A percentile compares a stretch with the other conserved stretches of the same genome.
These are phyloP conservation scores for Jaenimonas drosophilae DNA, from an alignment of 208 protist genomes.

Conservation along the genomic window DNA sequence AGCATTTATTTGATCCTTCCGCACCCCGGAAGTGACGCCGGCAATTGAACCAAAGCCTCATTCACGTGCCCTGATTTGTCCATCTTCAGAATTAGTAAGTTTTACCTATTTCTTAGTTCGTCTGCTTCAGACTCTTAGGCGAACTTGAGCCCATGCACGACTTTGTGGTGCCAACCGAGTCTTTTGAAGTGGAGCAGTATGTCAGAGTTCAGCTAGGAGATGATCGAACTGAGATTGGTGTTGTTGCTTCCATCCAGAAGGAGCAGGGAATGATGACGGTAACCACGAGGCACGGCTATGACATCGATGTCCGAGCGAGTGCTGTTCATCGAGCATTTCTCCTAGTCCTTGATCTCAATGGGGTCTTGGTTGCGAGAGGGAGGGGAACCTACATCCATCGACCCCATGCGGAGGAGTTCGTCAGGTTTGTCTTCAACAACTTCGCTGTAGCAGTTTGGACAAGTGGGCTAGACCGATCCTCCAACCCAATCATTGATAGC, in stretches of 20 bases:
- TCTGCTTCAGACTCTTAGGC: no score
- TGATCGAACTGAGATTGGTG: conserved; percentile 66
- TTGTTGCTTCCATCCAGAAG: conserved; percentile 52
- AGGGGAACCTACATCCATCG: conserved; percentile 56
- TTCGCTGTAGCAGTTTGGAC: conserved; percentile 90
- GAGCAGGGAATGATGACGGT: conserved; percentile 39
- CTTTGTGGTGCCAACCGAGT: no score
- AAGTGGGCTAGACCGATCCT: conserved; percentile 77
- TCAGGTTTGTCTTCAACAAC: conserved; percentile 79
- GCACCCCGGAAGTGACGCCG: no score
- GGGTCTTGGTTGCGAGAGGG: conserved; percentile 75
- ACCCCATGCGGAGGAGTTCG: conserved; percentile 63
- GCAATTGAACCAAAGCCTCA: no score
- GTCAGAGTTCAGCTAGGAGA: conserved; percentile 64
- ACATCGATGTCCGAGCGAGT: conserved; percentile 42
- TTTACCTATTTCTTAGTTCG: no score
- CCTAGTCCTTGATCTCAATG: conserved; percentile 84
- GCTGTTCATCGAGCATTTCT: conserved; percentile 73
- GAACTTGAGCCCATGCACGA: no score
- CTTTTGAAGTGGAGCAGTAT: conserved; percentile 77
- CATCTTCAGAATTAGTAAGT: no score
- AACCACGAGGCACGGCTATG: conserved; percentile 72
- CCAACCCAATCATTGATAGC: conserved; percentile 73
- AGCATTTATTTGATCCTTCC: no score
- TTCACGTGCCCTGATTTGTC: no score